Base-by-base conservation (phyloP, 352 stramenopile species). In the Pelagophyceae sp. region DNA sequence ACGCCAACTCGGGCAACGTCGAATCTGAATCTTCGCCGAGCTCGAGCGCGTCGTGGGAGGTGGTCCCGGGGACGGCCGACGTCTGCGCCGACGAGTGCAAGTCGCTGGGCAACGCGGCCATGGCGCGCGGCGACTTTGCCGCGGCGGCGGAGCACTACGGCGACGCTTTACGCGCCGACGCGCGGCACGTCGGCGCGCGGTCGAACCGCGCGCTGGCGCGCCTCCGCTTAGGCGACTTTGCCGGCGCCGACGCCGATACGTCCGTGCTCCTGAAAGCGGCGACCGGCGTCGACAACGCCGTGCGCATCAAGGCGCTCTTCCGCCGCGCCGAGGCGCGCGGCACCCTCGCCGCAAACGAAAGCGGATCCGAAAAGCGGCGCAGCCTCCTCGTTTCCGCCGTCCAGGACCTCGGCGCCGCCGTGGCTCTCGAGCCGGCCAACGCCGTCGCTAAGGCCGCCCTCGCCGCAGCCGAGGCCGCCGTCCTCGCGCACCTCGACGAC, bases 131-230 rank as follows among this genome's bases (percentile, higher is more conserved):
- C 23, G 33, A 70, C 38, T 75, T 72, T 50, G 40, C 72, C 0
- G 32, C 65, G 20, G 80, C 80, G 15, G 67, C 81, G 17, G 38
- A 40, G 38, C 45, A 78, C 0, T 84, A 84, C 76, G 65, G 67
- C 32, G 45, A 69, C 20, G 64, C 75, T 20, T 29, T 84, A 25
- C 38, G 77, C 77, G 82, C 83, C 15, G 89, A 91, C 64, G 84
- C 90, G 0, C 85, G 88, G 50, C 83, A 94, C 51, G 93, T 94
- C 78, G 84, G 19, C 29, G 80, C 29, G 51, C 38, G 31, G 75
- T 80, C 90, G 3, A 97, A 97, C 80, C 85, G 92, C 5, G 91
- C 92, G 5, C 82, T 95, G 37, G 89, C 87, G 25, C 79, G 92
- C 69, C 81, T 96, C 23, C 85, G 88, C 0, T 60, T 91, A 29